Conservation (phyloP, 1,284 basidiomycete genomes). For the Trichosporon inkin region DNA sequence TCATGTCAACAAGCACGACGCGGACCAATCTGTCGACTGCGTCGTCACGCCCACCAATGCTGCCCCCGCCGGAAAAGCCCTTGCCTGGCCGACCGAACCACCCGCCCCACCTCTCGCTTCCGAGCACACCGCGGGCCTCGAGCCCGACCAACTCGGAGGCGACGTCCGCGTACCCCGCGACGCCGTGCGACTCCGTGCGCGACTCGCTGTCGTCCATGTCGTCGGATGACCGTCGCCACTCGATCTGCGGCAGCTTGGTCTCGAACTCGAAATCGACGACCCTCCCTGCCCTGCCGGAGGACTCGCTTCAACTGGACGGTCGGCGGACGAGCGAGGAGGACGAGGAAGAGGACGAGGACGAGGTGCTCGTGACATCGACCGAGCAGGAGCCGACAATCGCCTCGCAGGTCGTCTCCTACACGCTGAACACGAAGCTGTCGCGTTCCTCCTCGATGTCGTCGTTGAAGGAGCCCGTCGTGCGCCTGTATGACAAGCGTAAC, state of each 20-base stretch:
- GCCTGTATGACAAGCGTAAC: not conserved
- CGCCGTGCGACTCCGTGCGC: conserved; percentile 32
- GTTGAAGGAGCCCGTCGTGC: conserved; percentile 3
- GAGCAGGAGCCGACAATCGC: conserved; percentile 16
- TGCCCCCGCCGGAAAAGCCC: conserved; percentile 17
- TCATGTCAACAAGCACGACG: conserved; percentile 1
- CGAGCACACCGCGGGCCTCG: conserved; percentile 23
- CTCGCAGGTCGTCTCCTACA: not conserved
- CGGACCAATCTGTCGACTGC: not conserved
- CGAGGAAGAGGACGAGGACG: conserved; percentile 9
- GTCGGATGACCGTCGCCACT: conserved; percentile 12
- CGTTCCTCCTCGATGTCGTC: conserved; percentile 17
- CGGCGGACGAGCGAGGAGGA: not conserved
- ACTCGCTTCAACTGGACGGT: conserved; percentile 5
- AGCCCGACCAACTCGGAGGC: conserved; percentile 37
- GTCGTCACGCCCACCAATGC: conserved; percentile 12
- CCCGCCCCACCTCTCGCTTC: conserved; percentile 3
- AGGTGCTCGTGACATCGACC: conserved; percentile 11
- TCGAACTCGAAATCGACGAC: conserved; percentile 11
- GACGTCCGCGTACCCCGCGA: conserved; percentile 31
- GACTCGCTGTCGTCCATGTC: conserved; percentile 16
- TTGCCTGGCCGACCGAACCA: conserved; percentile 14
- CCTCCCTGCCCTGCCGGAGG: conserved; percentile 18
- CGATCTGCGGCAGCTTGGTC: conserved; percentile 9
- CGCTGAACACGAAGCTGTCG: conserved; percentile 10